phyloP scores from a whole-genome alignment of 768 basidiomycete genomes.

The Suillus americanus region DNA sequence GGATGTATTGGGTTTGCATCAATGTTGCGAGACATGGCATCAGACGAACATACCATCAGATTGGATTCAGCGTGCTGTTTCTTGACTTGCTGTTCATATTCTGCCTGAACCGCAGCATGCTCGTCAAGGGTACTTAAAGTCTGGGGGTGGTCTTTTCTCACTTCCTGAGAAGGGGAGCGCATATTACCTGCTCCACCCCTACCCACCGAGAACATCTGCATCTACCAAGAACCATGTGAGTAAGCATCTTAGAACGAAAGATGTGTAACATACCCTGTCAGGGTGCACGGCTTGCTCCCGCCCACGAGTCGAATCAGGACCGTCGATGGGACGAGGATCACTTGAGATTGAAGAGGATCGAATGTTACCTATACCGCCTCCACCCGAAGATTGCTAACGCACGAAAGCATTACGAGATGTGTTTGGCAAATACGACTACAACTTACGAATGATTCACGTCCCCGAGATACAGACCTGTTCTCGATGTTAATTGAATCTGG shows the following conservation, averaged over 20 bases:
- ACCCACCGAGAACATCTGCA: conserved; percentile 50
- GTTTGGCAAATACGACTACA: conserved; percentile 12
- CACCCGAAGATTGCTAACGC: conserved; percentile 56
- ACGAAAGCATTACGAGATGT: background rate
- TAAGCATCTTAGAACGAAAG: background rate
- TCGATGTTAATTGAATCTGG: conserved; percentile 17
- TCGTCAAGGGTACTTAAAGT: conserved; percentile 29
- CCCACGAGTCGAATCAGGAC: conserved; percentile 51
- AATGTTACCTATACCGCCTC: conserved; percentile 73
- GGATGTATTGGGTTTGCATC: conserved; percentile 6
- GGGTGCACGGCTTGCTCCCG: conserved; percentile 49
- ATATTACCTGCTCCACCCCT: conserved; percentile 88
- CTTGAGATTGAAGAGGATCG: conserved; percentile 46
- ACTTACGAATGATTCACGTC: conserved; percentile 60
- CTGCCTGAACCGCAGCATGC: conserved; percentile 21
- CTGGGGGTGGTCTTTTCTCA: conserved; percentile 20
- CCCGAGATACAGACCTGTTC: conserved; percentile 56
- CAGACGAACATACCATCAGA: conserved; percentile 34
- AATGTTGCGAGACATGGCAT: background rate
- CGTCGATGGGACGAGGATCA: conserved; percentile 40
- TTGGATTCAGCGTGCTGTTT: conserved; percentile 29
- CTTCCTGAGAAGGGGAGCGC: conserved; percentile 69
- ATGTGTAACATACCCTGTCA: conserved; percentile 32
- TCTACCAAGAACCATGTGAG: conserved; percentile 8
- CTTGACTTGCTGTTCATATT: conserved; percentile 22